Conservation (phyloP, 2,329 filamentous ascomycete genomes). For the Davidsoniella neocaledoniae region DNA sequence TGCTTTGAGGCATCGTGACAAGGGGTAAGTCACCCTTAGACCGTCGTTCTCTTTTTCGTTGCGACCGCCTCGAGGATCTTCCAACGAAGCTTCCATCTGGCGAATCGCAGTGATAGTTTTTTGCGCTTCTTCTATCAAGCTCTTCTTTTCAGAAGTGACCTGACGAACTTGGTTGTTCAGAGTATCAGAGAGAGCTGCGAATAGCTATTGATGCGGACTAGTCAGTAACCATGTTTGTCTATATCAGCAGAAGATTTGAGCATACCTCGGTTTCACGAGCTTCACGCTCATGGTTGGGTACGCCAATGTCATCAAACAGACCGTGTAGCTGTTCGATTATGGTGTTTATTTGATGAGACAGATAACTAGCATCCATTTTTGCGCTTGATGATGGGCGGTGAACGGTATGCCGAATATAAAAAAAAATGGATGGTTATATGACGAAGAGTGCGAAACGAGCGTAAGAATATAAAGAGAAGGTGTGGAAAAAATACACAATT, state of each 20-base stretch:
- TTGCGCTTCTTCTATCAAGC: slow-evolving; percentile 78
- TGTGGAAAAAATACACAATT: background rate
- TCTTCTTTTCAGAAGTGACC: slow-evolving; percentile 76
- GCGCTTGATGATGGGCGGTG: background rate
- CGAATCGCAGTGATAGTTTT: slow-evolving; percentile 69
- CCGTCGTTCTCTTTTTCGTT: slow-evolving; percentile 51
- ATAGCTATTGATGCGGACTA: slow-evolving; percentile 44
- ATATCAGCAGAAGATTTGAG: background rate
- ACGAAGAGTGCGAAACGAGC: background rate
- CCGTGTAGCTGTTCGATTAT: slow-evolving; percentile 88
- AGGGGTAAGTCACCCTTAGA: slow-evolving; percentile 64
- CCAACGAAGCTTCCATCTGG: slow-evolving; percentile 84
- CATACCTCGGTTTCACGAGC: slow-evolving; percentile 73
- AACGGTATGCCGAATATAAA: background rate
- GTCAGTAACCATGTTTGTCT: background rate
- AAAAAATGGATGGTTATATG: background rate
- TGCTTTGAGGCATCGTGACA: slow-evolving; percentile 59
- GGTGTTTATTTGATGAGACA: slow-evolving; percentile 86
- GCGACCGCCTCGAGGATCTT: slow-evolving; percentile 51
- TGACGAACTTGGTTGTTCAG: slow-evolving; percentile 76
- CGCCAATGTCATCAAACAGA: slow-evolving; percentile 93
- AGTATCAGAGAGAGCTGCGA: slow-evolving; percentile 78
- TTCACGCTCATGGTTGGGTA: slow-evolving; percentile 86
- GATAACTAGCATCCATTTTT: slow-evolving; percentile 77
- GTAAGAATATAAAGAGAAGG: slow-evolving; percentile 2